These are phyloP conservation scores for Coniochaeta sp. DNA, from an alignment of 2,329 filamentous ascomycete genomes.

Conservation along the genomic window DNA sequence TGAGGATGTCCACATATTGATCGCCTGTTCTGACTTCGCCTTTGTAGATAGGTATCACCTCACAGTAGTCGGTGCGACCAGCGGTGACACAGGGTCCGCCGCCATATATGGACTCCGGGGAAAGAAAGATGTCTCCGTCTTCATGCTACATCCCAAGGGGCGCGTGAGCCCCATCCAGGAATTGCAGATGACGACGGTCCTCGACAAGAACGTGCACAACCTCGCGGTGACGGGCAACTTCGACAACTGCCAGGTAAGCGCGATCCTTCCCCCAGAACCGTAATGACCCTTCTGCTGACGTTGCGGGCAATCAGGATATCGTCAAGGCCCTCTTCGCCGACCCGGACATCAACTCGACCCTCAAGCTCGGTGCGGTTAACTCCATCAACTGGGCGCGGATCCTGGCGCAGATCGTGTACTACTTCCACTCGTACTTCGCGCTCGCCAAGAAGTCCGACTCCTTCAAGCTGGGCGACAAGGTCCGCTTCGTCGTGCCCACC, in stretches of 20 bases:
- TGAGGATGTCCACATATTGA: not conserved
- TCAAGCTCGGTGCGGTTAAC: conserved; percentile 89
- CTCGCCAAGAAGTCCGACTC: conserved; percentile 54
- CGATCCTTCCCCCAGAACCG: not conserved
- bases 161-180: conserved; percentile 89
- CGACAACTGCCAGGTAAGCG: conserved; percentile 80
- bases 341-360: conserved; percentile 69
- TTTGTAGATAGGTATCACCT: conserved; percentile 63
- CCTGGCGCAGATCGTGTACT: conserved; percentile 93
- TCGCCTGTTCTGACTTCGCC: conserved; percentile 13
- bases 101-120: conserved; percentile 92
- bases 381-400: conserved; percentile 96
- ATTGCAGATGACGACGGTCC: conserved; percentile 92
- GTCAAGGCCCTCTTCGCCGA: conserved; percentile 92
- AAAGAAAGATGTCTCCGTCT: conserved; percentile 95
- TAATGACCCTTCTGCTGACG: not conserved
- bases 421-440: conserved; percentile 89
- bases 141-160: conserved; percentile 89
- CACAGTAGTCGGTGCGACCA: conserved; percentile 80
- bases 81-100: conserved; percentile 81
- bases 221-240: conserved; percentile 85
- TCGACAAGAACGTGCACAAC: conserved; percentile 90
- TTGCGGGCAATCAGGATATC: conserved; percentile 53
- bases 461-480: conserved; percentile 58
- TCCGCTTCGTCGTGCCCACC: conserved; percentile 85